Percentiles rank a stretch among this genome's conserved stretches.
Conservation (phyloP, 108 stramenopile species). For the Seminavis robusta region DNA sequence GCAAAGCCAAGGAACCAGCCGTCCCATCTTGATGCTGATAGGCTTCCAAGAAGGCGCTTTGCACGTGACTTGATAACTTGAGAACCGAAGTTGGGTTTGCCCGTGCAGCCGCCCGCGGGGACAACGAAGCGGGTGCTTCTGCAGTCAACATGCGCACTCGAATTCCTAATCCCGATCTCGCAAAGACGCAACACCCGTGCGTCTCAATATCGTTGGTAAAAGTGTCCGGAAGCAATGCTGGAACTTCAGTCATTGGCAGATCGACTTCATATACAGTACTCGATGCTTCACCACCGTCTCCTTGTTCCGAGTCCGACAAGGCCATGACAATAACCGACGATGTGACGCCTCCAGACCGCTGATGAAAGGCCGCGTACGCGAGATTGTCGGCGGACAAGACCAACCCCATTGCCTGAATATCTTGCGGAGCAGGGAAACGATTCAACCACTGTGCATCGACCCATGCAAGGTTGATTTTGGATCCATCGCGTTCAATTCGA, state of each 20-base stretch:
- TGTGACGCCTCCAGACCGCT: neutral
- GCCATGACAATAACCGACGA: constrained; percentile 26
- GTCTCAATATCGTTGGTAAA: constrained; percentile 31
- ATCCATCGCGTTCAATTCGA: constrained; percentile 3
- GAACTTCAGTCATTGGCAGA: constrained; percentile 21
- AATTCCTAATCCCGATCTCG: constrained; percentile 22
- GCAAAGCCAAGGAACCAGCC: constrained; percentile 8
- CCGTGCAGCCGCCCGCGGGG: neutral
- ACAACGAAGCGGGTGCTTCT: too few species aligned
- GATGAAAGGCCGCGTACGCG: constrained; percentile 36
- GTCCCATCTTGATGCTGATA: constrained; percentile 44
- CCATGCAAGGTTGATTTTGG: neutral
- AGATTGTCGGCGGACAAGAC: constrained; percentile 12
- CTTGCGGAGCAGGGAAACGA: constrained; percentile 21
- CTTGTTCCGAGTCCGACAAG: constrained; percentile 10
- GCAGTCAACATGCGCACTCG: too few species aligned
- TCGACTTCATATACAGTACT: constrained; percentile 39
- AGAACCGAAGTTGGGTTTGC: neutral
- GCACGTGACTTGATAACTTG: constrained; percentile 26
- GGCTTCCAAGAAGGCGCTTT: constrained; percentile 34
- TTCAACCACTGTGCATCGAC: constrained; percentile 30
- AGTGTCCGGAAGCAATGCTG: constrained; percentile 23
- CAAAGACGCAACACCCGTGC: constrained; percentile 28
- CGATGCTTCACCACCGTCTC: too few species aligned
- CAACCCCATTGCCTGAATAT: constrained; percentile 18